phyloP scores from a whole-genome alignment of 495 filamentous ascomycete genomes.

The Penicillium egyptiacum region DNA sequence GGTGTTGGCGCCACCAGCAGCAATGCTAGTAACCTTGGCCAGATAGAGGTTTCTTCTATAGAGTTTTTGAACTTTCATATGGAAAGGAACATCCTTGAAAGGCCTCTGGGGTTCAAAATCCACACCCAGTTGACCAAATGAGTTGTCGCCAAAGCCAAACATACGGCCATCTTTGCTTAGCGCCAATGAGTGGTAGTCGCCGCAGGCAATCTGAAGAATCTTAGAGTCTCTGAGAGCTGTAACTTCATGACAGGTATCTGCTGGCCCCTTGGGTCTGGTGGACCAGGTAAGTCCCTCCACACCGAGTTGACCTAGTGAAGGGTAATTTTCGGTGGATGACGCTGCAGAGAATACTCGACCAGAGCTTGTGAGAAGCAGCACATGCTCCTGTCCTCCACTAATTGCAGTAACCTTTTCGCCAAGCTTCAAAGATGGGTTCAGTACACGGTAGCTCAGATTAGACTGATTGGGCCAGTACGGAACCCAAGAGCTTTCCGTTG shows the following conservation, averaged over 20 bases:
- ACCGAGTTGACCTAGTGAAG: constrained; percentile 81
- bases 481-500: constrained; percentile 66
- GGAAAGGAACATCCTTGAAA: constrained; percentile 66
- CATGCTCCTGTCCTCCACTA: constrained; percentile 77
- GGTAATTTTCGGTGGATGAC: constrained; percentile 72
- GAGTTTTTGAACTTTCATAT: constrained; percentile 64
- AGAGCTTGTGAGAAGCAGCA: constrained; percentile 76
- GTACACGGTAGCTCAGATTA: constrained; percentile 64
- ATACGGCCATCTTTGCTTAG: constrained; percentile 71
- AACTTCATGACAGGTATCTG: constrained; percentile 77
- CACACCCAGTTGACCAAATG: constrained; percentile 80
- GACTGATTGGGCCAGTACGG: constrained; percentile 66
- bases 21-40: constrained; percentile 67
- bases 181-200: constrained; percentile 83
- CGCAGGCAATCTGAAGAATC: constrained; percentile 72
- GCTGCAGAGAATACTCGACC: constrained; percentile 87
- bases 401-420: constrained; percentile 75
- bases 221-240: constrained; percentile 60
- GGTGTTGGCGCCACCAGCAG: constrained; percentile 80
- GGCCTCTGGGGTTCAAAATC: constrained; percentile 59
- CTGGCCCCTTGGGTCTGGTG: constrained; percentile 73
- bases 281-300: constrained; percentile 77
- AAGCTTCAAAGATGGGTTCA: constrained; percentile 69
- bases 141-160: constrained; percentile 92
- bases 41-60: constrained; percentile 62